Evolutionary conservation across 805 yeast species (phyloP).

Genomic region (Lachancea quebecensis): DNA sequence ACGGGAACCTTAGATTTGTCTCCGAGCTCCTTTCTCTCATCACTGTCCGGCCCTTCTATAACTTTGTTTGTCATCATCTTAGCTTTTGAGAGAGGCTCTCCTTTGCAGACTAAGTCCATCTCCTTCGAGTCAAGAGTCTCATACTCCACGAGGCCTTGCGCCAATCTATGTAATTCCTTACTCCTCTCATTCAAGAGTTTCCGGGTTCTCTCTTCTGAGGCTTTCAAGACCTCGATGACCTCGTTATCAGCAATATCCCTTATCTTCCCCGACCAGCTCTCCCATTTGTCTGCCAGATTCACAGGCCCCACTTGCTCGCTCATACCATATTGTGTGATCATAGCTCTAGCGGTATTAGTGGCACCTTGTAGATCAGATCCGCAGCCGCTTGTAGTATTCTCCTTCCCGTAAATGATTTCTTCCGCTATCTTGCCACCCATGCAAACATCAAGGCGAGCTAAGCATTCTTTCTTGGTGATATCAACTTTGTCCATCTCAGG

Average conservation of each 20-base stretch:
- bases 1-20: slow-evolving; percentile 28
- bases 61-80: slow-evolving; percentile 72
- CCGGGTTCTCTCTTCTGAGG: slow-evolving; percentile 76
- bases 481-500: slow-evolving; percentile 98
- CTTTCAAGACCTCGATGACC: slow-evolving; percentile 66
- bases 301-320: slow-evolving; percentile 90
- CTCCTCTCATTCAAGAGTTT: slow-evolving; percentile 52
- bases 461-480: slow-evolving; percentile 80
- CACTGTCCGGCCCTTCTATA: slow-evolving; percentile 47
- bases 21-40: slow-evolving; percentile 37
- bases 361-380: slow-evolving; percentile 87
- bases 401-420: slow-evolving; percentile 83
- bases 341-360: slow-evolving; percentile 87
- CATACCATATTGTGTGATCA: slow-evolving; percentile 98
- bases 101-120: slow-evolving; percentile 77
- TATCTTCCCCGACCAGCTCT: slow-evolving; percentile 84
- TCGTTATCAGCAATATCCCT: slow-evolving; percentile 91
- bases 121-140: slow-evolving; percentile 91
- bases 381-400: slow-evolving; percentile 92
- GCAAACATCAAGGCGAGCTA: slow-evolving; percentile 89
- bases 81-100: slow-evolving; percentile 64
- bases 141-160: slow-evolving; percentile 88
- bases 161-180: slow-evolving; percentile 74
- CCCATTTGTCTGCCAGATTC: slow-evolving; percentile 84
- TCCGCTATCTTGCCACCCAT: slow-evolving; percentile 99